These are phyloP conservation scores for Mycena venus DNA, from an alignment of 768 basidiomycete genomes.

Conservation along the genomic window DNA sequence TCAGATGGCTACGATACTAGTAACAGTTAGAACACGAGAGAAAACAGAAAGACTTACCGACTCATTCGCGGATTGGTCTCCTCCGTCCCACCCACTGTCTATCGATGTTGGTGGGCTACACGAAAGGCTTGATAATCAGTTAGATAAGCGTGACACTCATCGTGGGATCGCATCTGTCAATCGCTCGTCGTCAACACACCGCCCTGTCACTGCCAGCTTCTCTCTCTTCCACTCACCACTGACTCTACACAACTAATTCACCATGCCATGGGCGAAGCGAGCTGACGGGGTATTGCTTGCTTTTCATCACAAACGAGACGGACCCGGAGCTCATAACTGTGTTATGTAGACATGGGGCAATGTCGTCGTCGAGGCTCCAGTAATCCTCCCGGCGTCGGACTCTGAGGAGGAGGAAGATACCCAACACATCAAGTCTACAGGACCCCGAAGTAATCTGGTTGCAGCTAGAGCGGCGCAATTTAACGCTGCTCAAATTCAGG, in stretches of 20 bases:
- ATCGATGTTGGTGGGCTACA: too few relatives aligned
- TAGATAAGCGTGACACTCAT: too few relatives aligned
- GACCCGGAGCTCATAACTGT: conserved; percentile 20
- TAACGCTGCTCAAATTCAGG: conserved; percentile 19
- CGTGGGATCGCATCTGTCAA: conserved; percentile 16
- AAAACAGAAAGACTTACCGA: too few relatives aligned
- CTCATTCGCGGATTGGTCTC: too few relatives aligned
- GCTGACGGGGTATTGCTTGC: conserved; percentile 29
- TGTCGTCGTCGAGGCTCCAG: conserved; percentile 26
- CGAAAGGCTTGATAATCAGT: too few relatives aligned
- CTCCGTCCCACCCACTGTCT: too few relatives aligned
- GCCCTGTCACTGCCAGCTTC: conserved; percentile 13
- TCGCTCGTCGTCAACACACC: conserved; percentile 21
- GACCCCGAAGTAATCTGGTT: conserved; percentile 16
- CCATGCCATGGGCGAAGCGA: conserved; percentile 31
- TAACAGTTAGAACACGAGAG: too few relatives aligned
- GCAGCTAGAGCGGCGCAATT: conserved; percentile 29
- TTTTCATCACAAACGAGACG: conserved; percentile 11
- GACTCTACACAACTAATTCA: conserved; percentile 20
- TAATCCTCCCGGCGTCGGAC: conserved; percentile 12
- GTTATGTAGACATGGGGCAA: conserved; percentile 29
- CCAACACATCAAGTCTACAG: conserved; percentile 4
- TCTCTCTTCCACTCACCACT: conserved; percentile 20
- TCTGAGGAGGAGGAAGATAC: conserved; percentile 18
- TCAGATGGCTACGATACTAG: too few relatives aligned